These are phyloP conservation scores for Neofusicoccum kwambonambiense DNA, from an alignment of 2,329 filamentous ascomycete species.

Conservation along the genomic window DNA sequence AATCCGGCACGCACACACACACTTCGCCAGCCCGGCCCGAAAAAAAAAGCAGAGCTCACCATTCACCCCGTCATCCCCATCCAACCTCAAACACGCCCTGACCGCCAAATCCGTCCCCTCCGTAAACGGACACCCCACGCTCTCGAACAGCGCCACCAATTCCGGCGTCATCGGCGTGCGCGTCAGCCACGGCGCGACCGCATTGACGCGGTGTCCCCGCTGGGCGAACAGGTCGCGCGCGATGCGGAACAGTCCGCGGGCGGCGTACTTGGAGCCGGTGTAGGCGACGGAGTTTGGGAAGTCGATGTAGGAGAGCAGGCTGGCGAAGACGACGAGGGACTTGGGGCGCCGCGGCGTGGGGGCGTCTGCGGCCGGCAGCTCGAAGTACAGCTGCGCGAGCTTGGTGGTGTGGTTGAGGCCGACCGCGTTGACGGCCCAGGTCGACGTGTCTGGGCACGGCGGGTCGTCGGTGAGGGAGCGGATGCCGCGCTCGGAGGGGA, in stretches of 20 bases:
- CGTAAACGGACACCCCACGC: neutral
- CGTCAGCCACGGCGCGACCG: slow-evolving; percentile 32
- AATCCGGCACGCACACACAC: neutral
- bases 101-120: neutral
- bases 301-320: slow-evolving; percentile 28
- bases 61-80: neutral
- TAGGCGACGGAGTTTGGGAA: slow-evolving; percentile 28
- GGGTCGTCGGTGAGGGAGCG: slow-evolving; percentile 11
- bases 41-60: neutral
- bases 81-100: neutral
- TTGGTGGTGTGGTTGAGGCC: slow-evolving; percentile 28
- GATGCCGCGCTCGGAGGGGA: slow-evolving; percentile 18
- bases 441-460: slow-evolving; percentile 23
- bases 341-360: neutral
- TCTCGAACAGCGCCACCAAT: neutral
- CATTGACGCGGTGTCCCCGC: slow-evolving; percentile 24
- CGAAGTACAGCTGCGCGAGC: slow-evolving; percentile 30
- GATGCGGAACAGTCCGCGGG: slow-evolving; percentile 30
- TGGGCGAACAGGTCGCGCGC: slow-evolving; percentile 21
- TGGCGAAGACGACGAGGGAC: slow-evolving; percentile 26
- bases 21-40: neutral
- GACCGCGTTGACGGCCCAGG: slow-evolving; percentile 26
- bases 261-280: slow-evolving; percentile 30
- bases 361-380: slow-evolving; percentile 16
- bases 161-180: slow-evolving; percentile 24